A percentile compares a stretch with the other conserved stretches of the same genome.
phyloP scores from a whole-genome alignment of 2,329 filamentous ascomycete species.

The Aspergillus caelatus region DNA sequence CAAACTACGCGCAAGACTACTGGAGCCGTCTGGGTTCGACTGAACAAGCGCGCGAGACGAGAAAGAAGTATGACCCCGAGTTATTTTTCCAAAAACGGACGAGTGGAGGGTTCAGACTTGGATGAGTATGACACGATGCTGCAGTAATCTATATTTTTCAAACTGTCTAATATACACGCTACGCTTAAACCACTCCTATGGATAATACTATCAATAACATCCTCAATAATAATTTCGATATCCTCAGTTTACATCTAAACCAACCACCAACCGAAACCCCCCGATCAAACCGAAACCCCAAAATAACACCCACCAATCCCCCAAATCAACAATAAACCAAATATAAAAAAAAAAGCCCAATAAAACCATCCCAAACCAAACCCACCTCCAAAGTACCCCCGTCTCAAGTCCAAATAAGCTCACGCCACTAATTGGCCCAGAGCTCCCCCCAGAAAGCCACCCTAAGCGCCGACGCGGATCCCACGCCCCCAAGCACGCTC shows the following conservation, averaged over 20 bases:
- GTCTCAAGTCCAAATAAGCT: conserved; percentile 26
- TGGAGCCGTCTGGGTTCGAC: conserved; percentile 42
- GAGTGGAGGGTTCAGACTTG: conserved; percentile 43
- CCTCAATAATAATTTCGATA: background rate
- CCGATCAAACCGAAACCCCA: background rate
- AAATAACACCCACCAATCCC: background rate
- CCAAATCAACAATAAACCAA: background rate
- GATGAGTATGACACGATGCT: background rate
- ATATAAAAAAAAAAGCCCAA: no score
- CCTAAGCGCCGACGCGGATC: conserved; percentile 4
- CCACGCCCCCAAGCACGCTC: background rate
- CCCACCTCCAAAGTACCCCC: background rate
- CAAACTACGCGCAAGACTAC: conserved; percentile 49
- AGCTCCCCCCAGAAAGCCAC: background rate
- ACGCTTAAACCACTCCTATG: background rate
- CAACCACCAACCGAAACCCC: background rate
- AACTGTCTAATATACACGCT: background rate
- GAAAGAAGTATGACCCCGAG: conserved; percentile 43
- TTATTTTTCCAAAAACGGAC: conserved; percentile 45
- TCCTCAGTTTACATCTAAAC: background rate
- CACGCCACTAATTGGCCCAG: conserved; percentile 3
- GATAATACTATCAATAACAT: background rate
- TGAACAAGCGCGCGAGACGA: conserved; percentile 36
- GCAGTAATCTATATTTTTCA: background rate
- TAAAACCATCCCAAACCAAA: background rate